Evolutionary conservation across 805 yeast genomes (phyloP).

Genomic region (Myxozyma sirexii): DNA sequence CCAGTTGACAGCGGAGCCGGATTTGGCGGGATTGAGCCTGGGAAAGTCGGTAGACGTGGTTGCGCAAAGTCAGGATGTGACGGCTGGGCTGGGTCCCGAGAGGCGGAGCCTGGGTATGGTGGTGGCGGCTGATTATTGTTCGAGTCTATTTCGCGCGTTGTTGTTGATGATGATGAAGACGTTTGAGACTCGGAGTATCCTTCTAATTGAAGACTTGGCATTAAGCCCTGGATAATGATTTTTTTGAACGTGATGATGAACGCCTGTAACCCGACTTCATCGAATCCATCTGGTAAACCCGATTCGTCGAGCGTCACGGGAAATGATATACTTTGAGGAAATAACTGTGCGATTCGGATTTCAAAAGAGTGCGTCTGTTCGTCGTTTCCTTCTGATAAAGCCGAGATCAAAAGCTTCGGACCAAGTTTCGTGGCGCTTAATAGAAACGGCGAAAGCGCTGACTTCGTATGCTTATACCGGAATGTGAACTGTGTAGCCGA

Average conservation of each 20-base stretch:
- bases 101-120: conserved; percentile 19
- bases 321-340: conserved; percentile 3
- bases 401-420: conserved; percentile 20
- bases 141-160: conserved; percentile 22
- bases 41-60: background rate
- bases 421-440: conserved; percentile 24
- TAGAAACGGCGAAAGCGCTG: conserved; percentile 22
- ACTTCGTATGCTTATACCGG: conserved; percentile 20
- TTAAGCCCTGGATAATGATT: conserved; percentile 15
- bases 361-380: conserved; percentile 19
- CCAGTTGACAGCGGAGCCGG: conserved; percentile 36
- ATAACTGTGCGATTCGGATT: conserved; percentile 12
- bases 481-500: conserved; percentile 16
- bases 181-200: conserved; percentile 21
- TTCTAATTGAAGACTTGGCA: conserved; percentile 24
- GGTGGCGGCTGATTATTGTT: conserved; percentile 29
- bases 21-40: background rate
- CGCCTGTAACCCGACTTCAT: conserved; percentile 1
- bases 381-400: conserved; percentile 23
- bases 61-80: conserved; percentile 5
- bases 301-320: background rate
- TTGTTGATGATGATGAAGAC: background rate
- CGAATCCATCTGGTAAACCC: background rate
- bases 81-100: background rate
- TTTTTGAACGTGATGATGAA: conserved; percentile 18